phyloP scores from a whole-genome alignment of 2,329 filamentous ascomycete genomes.

The Tolypocladium tundrense region DNA sequence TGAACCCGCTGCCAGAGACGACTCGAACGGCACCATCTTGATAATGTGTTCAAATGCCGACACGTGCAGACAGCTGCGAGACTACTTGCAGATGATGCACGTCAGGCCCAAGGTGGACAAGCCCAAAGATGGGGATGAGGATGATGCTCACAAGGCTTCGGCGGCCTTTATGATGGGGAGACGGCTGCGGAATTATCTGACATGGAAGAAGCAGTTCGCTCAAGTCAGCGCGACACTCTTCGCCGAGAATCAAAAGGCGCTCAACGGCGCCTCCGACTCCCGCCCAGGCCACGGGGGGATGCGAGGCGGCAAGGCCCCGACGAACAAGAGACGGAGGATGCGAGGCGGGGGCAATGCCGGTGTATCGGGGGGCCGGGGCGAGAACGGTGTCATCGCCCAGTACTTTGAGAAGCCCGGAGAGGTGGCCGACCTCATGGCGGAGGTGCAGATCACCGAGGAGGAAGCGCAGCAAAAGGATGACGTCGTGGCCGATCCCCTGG shows the following conservation, averaged over 20 bases:
- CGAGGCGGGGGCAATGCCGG: conserved; percentile 64
- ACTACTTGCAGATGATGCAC: conserved; percentile 88
- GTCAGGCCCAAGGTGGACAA: conserved; percentile 46
- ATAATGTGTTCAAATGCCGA: conserved; percentile 91
- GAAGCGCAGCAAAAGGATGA: conserved; percentile 70
- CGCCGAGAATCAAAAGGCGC: conserved; percentile 66
- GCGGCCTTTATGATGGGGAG: conserved; percentile 84
- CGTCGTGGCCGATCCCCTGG: conserved; percentile 64
- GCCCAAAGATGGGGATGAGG: conserved; percentile 26
- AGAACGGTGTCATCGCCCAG: conserved; percentile 64
- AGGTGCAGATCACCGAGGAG: conserved; percentile 69
- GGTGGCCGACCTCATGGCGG: conserved; percentile 71
- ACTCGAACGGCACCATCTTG: conserved; percentile 82
- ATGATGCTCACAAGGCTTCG: conserved; percentile 53
- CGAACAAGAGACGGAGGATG: conserved; percentile 77
- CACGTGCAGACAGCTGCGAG: conserved; percentile 78
- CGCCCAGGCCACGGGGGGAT: conserved; percentile 32
- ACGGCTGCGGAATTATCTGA: conserved; percentile 74
- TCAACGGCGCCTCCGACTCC: conserved; percentile 55
- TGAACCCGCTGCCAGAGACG: conserved; percentile 64
- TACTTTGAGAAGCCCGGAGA: conserved; percentile 77
- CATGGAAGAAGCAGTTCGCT: conserved; percentile 84
- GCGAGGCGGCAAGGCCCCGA: conserved; percentile 52
- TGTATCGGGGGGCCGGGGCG: conserved; percentile 48
- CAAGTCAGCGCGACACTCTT: conserved; percentile 74